Conservation (phyloP, 768 basidiomycete genomes). For the Mycena venus region DNA sequence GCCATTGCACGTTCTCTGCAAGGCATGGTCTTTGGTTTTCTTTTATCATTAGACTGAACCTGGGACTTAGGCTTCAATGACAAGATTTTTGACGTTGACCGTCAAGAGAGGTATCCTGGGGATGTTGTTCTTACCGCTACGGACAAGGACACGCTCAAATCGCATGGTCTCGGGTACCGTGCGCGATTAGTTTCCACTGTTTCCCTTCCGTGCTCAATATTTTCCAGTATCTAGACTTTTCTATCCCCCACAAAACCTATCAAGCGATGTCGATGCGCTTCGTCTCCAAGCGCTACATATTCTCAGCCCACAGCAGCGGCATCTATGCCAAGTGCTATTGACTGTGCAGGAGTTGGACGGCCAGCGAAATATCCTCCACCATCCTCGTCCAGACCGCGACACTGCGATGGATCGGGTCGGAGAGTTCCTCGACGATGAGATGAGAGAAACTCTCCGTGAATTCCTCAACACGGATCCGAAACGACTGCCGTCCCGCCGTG, state of each 20-base stretch:
- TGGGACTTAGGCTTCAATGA: not conserved
- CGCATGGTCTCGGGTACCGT: not conserved
- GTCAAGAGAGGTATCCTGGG: not conserved
- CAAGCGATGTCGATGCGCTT: not conserved
- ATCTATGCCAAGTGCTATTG: not conserved
- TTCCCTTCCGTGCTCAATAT: slow-evolving; percentile 14
- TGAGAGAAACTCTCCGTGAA: not conserved
- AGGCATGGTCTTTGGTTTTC: not conserved
- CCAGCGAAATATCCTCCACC: not conserved
- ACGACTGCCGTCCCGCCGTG: not conserved
- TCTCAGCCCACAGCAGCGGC: not conserved
- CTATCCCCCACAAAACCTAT: not conserved
- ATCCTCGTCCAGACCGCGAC: slow-evolving; percentile 10
- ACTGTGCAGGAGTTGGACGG: not conserved
- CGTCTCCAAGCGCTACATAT: not conserved
- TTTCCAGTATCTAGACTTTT: slow-evolving; percentile 1
- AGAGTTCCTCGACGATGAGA: not conserved
- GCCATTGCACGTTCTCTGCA: not conserved
- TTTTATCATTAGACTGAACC: slow-evolving; percentile 10
- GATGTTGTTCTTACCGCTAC: not conserved
- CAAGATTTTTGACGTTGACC: not conserved
- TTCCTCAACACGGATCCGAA: not conserved
- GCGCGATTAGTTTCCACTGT: slow-evolving; percentile 14
- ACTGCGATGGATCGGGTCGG: slow-evolving; percentile 3
- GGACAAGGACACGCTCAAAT: not conserved